A percentile compares a stretch with the other conserved stretches of the same genome.
These are phyloP conservation scores for Mycena capillaripes DNA, from an alignment of 768 basidiomycete genomes.

Conservation along the genomic window DNA sequence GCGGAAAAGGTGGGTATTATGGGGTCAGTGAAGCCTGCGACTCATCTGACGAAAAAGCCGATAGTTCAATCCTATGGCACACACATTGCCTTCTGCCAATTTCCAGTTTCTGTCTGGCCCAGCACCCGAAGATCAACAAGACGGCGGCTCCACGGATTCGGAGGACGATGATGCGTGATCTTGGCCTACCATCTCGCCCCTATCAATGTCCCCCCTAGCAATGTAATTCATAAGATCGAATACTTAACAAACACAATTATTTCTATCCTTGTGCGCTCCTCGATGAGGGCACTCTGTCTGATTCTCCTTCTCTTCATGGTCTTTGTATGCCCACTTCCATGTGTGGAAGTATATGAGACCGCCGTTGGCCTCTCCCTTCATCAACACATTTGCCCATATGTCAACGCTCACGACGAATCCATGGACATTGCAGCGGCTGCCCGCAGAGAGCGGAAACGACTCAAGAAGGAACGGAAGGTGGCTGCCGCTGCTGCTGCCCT, in stretches of 20 bases:
- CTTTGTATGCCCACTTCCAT: neutral
- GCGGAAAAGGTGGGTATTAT: neutral
- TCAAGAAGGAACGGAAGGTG: neutral
- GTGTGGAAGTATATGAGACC: neutral
- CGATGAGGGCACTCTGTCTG: too few relatives aligned
- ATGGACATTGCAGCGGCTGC: neutral
- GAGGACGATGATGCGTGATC: neutral
- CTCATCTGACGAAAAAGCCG: neutral
- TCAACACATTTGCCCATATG: neutral
- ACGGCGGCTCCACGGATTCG: too few relatives aligned
- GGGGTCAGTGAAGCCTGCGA: too few relatives aligned
- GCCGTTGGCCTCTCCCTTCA: neutral
- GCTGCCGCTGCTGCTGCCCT: neutral
- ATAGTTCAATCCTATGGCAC: neutral
- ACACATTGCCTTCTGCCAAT: neutral
- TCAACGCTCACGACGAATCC: neutral
- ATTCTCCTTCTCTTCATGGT: too few relatives aligned
- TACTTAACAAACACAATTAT: too few relatives aligned
- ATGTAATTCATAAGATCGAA: too few relatives aligned
- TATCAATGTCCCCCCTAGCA: too few relatives aligned
- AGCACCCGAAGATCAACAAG: too few relatives aligned
- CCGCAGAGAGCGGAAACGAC: neutral
- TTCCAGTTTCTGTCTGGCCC: neutral
- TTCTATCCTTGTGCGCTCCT: too few relatives aligned
- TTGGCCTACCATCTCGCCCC: too few relatives aligned